phyloP scores from a whole-genome alignment of 345 rosid genomes.

The Pistacia vera region DNA sequence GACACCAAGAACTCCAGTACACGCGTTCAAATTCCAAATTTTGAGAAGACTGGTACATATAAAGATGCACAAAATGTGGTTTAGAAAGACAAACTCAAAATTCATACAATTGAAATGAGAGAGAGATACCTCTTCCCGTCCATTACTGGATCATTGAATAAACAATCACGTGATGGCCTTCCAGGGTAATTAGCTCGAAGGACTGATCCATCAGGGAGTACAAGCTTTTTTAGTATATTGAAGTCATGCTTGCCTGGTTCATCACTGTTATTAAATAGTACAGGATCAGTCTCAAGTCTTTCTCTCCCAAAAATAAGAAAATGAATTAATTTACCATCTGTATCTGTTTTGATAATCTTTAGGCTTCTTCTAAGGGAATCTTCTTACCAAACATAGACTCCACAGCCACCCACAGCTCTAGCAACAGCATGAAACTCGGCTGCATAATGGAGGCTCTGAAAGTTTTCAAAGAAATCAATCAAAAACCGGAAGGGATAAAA shows the following conservation, averaged over 20 bases:
- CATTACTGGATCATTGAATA: constrained; percentile 56
- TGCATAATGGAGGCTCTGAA: constrained; percentile 58
- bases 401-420: constrained; percentile 66
- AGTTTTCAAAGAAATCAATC: constrained; percentile 1
- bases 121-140: constrained; percentile 50
- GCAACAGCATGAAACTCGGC: constrained; percentile 64
- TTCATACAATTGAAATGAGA: neutral
- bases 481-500: neutral
- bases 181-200: constrained; percentile 64
- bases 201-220: constrained; percentile 52
- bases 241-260: constrained; percentile 58
- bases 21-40: constrained; percentile 61
- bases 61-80: neutral
- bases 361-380: neutral
- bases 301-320: neutral
- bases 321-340: neutral
- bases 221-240: constrained; percentile 52
- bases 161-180: constrained; percentile 55
- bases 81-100: neutral
- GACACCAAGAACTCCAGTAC: constrained; percentile 51
- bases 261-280: constrained; percentile 38
- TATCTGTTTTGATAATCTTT: neutral
- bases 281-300: neutral
- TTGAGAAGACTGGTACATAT: constrained; percentile 45
- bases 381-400: constrained; percentile 49